Evolutionary conservation across 2,329 filamentous ascomycete genomes (phyloP), one percentile per base, ranked within the genome.

Genomic region (Aspergillus brunneoviolaceus): DNA sequence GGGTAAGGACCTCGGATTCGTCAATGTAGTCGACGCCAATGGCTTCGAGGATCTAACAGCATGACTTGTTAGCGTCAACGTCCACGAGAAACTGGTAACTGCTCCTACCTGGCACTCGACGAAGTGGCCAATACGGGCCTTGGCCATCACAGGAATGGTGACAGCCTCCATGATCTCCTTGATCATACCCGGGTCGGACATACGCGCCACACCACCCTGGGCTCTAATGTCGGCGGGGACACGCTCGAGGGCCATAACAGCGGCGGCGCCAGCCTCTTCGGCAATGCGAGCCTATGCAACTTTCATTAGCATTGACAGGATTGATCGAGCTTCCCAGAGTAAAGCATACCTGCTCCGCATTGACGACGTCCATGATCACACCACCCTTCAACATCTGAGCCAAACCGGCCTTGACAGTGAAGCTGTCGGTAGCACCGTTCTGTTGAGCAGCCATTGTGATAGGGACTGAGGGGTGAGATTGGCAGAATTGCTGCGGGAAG

Each of bases 331-430:
- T n/a, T 21, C 31, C 14, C 11, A 16, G 11, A 12, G 25, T 45
- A 51, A 23, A 23, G 3, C 70, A 59, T 75, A 87, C 87, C 81
- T 91, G 93, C 74, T 91, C 90, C 27, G 92, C 91, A 76, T 94
- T 91, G 65, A 96, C 92, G 60, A 98, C 95, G 79, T 99, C 95
- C 95, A 99, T 99, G 80, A 99, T 99, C 67, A 99, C 95, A 72
- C 95, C 95, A 75, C 95, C 95, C 84, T 98, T 97, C 79, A 98
- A 83, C 95, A 99, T 99, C 79, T 96, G 90, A 25, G 95, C 95
- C 66, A 99, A 84, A 61, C 94, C 95, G 57, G 92, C 90, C 85
- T 99, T 99, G 84, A 97, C 89, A 68, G 88, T 88, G 79, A 97
- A 96, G 77, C 86, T 83, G 66, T 82, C 81, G 65, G 78, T 75